A percentile compares a stretch with the other conserved stretches of the same genome.
Evolutionary conservation across 768 basidiomycete species (phyloP).

Genomic region (Psilocybe cyanescens): DNA sequence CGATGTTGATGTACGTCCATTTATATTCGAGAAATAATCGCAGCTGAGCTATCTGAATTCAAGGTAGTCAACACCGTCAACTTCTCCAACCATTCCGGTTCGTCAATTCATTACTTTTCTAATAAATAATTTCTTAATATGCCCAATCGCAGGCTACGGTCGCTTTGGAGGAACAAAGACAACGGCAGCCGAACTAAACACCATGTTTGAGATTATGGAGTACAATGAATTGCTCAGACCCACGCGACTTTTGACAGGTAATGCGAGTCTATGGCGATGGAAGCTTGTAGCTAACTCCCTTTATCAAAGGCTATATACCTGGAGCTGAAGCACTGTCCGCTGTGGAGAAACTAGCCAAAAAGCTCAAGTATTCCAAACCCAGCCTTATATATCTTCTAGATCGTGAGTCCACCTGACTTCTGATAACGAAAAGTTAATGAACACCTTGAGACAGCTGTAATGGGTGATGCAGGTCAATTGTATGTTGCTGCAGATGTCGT

Average conservation of each 20-base stretch:
- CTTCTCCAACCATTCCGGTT: constrained; percentile 93
- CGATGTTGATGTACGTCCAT: constrained; percentile 84
- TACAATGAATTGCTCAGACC: constrained; percentile 76
- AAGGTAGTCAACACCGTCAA: constrained; percentile 92
- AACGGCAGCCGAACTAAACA: constrained; percentile 73
- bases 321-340: constrained; percentile 76
- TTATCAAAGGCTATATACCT: constrained; percentile 77
- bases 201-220: constrained; percentile 76
- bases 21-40: neutral
- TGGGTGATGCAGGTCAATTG: constrained; percentile 88
- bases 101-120: neutral
- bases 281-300: neutral
- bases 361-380: constrained; percentile 60
- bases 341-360: constrained; percentile 63
- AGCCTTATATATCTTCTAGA: constrained; percentile 86
- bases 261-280: neutral
- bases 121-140: neutral
- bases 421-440: neutral
- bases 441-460: constrained; percentile 66
- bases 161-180: constrained; percentile 81
- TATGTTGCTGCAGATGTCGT: constrained; percentile 90
- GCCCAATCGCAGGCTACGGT: constrained; percentile 70
- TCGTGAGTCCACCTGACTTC: constrained; percentile 57
- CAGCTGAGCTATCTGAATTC: constrained; percentile 19
- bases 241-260: constrained; percentile 77